Base-by-base conservation (phyloP, 768 basidiomycete species). In the Trametes coccinea region DNA sequence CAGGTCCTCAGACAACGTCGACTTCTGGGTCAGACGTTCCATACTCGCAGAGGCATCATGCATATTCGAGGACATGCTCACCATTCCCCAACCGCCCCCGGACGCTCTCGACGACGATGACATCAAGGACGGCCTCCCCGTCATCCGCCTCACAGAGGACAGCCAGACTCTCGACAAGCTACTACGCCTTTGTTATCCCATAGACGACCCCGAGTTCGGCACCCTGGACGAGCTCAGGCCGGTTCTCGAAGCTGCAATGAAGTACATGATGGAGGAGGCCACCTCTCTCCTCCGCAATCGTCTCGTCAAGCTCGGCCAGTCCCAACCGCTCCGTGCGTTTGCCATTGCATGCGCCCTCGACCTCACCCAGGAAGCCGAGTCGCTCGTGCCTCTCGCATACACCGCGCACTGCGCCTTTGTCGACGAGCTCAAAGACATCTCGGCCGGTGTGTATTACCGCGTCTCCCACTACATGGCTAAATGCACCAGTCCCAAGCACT, bases 51-150 rank as follows among this genome's bases (percentile, higher is more conserved):
- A 64, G 37, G 60, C 63, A 6, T 67, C 66, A 9, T 55, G 41
- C 49, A 57, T 67, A 45, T 67, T 67, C 52, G 59, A 64, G 14
- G 64, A 63, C 56, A 64, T 70, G 66, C 61, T 70, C 61, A 53
- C 56, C 34, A 45, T 67, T 22, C 64, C 66, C 5, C 66, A 64
- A 37, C 60, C 66, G 2, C 49, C 53, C 2, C 53, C 56, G 5
- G 56, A 49, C 17, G 50, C 51, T n/a, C 56, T 45, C 30, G 33
- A 57, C 31, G 53, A 58, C 59, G 53, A 60, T 43, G 60, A 64
- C 46, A 51, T 34, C 11, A 58, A 59, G 10, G 56, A 58, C 37
- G 59, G 63, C 7, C 50, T 57, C 30, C 64, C 66, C 5, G 45
- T 65, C 58, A 60, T 67, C 29, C 47, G 58, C 8, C 55, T 67